Evolutionary conservation across 169 alveolate species (phyloP), one percentile per base, ranked within the genome.

Genomic region (Cryptosporidium tyzzeri): DNA sequence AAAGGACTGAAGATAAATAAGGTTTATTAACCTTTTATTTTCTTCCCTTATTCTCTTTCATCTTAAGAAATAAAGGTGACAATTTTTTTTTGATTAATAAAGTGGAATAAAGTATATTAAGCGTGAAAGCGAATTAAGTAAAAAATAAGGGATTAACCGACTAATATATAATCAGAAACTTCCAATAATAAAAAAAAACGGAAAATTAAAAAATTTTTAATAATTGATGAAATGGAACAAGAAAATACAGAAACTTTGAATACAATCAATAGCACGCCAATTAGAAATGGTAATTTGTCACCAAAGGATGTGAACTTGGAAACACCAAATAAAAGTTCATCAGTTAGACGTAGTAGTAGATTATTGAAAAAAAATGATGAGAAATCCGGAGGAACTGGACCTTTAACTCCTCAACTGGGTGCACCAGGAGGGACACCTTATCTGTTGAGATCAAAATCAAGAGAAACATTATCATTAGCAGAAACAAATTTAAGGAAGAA

Each of bases 351-450:
- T n/a, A 65, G 71, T 1, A 37, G 53, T 29, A 18, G 71, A 37
- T 37, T 65, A 10, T 33, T n/a, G 29, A 65, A 65, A 39, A 65
- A 65, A 29, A 37, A 14, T 31, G 71, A 65, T 67, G 51, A 12
- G 33, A 67, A n/a, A 33, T 67, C 23, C 6, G 51, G 6, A 0
- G 73, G 31, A 33, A 33, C 33, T 29, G 14, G 12, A 65, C 0
- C 14, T 16, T 58, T 44, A 16, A 80, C 89, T 59, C 89, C 89
- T 2, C 41, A 44, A 10, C 8, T 80, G 12, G 89, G 89, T 31
- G 70, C 89, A 18, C 89, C 89, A 26, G 89, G 89, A 1, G 75
- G 89, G n/a, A 80, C 89, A 5, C 89, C 89, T 1, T 80, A 80
- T 33, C n/a, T 65, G 21, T 45, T 80, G 16, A 80, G 89, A 62